Evolutionary conservation across 331 rosid species (phyloP).

Genomic region (Quercus phellos): DNA sequence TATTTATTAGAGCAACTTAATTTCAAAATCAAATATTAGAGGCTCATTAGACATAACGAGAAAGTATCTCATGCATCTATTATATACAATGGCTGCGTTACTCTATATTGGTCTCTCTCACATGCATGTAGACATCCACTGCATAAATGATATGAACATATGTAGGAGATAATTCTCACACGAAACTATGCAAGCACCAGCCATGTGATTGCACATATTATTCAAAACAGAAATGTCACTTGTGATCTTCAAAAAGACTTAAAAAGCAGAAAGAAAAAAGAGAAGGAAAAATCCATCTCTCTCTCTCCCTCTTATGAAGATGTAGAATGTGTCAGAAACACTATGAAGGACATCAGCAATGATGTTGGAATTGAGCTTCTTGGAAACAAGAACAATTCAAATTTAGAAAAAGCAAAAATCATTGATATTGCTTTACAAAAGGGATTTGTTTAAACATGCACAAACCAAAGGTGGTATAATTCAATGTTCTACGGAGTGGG

Average conservation of each 20-base stretch:
- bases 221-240: neutral
- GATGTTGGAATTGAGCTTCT: neutral
- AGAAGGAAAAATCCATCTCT: neutral
- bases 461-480: neutral
- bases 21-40: neutral
- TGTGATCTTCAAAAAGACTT: neutral
- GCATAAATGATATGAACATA: too few species aligned
- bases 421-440: neutral
- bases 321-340: neutral
- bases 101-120: too few species aligned
- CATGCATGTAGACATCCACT: too few species aligned
- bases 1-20: neutral
- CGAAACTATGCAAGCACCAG: too few species aligned
- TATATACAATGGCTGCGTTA: too few species aligned
- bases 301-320: neutral
- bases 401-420: neutral
- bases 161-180: too few species aligned
- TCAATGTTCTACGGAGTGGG: neutral
- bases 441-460: neutral
- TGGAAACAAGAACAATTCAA: neutral
- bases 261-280: neutral
- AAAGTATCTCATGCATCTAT: rapidly evolving
- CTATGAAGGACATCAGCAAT: neutral
- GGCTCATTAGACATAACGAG: too few species aligned
- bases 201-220: neutral